phyloP scores from a whole-genome alignment of 805 yeast genomes.

The Monosporozyma aquatica region DNA sequence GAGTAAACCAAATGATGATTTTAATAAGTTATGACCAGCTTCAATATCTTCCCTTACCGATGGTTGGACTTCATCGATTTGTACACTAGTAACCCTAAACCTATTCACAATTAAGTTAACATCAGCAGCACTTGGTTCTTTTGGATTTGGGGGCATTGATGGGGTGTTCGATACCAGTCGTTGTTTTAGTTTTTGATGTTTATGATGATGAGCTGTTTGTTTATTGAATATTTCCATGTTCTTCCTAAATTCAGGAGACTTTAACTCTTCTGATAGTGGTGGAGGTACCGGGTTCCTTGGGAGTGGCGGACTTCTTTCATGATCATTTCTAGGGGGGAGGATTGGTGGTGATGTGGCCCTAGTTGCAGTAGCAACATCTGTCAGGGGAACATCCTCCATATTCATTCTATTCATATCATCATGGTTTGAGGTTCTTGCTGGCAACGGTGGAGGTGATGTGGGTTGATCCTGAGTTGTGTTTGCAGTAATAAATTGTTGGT shows the following conservation, averaged over 20 bases:
- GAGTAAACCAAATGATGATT: conserved; percentile 23
- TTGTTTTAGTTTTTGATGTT: not conserved
- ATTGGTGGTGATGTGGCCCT: not conserved
- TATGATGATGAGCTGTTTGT: not conserved
- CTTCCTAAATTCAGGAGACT: conserved; percentile 20
- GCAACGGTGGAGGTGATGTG: conserved; percentile 3
- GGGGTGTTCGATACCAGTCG: conserved; percentile 10
- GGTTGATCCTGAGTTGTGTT: not conserved
- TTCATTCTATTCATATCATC: not conserved
- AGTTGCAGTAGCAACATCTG: not conserved
- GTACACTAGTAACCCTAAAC: conserved; percentile 45
- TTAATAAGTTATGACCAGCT: conserved; percentile 39
- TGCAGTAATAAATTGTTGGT: not conserved
- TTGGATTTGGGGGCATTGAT: not conserved
- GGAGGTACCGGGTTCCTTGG: conserved; percentile 24
- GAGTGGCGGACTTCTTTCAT: not conserved
- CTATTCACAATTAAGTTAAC: conserved; percentile 55
- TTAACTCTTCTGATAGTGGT: conserved; percentile 23
- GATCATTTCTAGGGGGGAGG: conserved; percentile 4
- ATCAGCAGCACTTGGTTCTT: conserved; percentile 28
- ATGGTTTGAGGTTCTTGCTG: not conserved
- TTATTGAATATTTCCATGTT: conserved; percentile 14
- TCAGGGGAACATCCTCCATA: not conserved
- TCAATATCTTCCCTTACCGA: conserved; percentile 44
- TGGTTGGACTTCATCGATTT: conserved; percentile 40